Conservation (phyloP, 1,284 basidiomycete species). For the Phenoliferia sp. region DNA sequence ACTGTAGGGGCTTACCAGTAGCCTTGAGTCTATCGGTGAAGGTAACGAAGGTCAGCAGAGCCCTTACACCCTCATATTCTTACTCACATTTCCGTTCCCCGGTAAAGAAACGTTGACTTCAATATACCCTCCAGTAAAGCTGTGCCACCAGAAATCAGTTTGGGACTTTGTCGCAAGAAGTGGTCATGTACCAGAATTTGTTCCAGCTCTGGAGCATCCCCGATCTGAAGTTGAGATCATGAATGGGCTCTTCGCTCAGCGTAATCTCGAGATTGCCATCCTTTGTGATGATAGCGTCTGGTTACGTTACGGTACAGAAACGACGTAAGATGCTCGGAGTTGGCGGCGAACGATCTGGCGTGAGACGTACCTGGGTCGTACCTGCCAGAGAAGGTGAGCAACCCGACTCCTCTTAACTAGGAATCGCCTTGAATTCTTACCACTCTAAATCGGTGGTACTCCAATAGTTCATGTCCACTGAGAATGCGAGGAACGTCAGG, state of each 20-base stretch:
- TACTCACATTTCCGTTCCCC: background rate
- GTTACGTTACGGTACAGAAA: conserved; percentile 46
- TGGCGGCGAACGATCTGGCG: background rate
- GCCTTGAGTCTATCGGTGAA: conserved; percentile 49
- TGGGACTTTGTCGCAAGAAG: conserved; percentile 61
- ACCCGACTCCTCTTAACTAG: too few relatives aligned
- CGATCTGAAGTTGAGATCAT: conserved; percentile 66
- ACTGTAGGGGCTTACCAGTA: conserved; percentile 35
- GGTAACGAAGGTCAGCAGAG: conserved; percentile 75
- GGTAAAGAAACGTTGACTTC: conserved; percentile 41
- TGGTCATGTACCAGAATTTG: conserved; percentile 62
- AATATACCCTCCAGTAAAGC: conserved; percentile 78
- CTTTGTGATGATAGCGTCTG: conserved; percentile 69
- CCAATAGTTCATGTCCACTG: background rate
- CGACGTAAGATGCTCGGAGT: background rate
- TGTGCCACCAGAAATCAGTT: conserved; percentile 96
- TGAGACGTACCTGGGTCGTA: conserved; percentile 47
- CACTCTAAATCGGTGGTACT: conserved; percentile 22
- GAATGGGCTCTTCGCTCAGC: conserved; percentile 56
- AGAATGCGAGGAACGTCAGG: background rate
- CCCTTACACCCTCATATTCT: too few relatives aligned
- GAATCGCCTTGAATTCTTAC: conserved; percentile 16
- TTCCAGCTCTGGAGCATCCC: conserved; percentile 65
- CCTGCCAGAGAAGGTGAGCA: background rate
- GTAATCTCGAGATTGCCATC: conserved; percentile 76